Base-by-base conservation (phyloP, 257 asterid genomes). In the Fraxinus americana region DNA sequence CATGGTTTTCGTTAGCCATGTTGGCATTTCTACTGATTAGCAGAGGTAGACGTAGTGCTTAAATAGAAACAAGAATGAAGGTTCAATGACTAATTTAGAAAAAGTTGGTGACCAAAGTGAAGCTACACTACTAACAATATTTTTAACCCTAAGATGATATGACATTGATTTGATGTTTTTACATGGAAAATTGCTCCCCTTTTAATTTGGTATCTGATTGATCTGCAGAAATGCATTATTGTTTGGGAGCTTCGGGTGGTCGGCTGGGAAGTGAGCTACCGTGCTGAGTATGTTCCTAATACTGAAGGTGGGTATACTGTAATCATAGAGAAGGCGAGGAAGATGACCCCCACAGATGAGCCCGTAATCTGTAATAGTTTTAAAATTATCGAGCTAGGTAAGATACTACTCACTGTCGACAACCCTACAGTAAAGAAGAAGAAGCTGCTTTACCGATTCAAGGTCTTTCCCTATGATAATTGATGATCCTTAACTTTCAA, bases 211-310 rank as follows among this genome's bases (percentile, higher is more conserved):
- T 74, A 14, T 73, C 66, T 13, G 16, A 35, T 43, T 59, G 23
- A 36, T 70, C 5, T 82, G 81, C 90, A 94, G 98, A 90, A 82
- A 85, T 92, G 98, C 83, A 77, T 78, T 43, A 86, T 94, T 11
- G 87, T 90, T 21, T 94, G 98, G 98, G 98, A 94, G 93, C 87
- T 92, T 39, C 89, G 98, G 21, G 98, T 92, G 1, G 91, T 94
- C 41, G 97, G 98, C 39, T 92, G 98, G 98, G 98, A 91, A 72
- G 98, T 91, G 83, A 92, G 88, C 83, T 94, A 92, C 83, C 83
- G 97, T 41, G 93, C 98, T 0, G 98, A 94, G 75, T 92, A 63
- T 14, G 90, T 91, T 45, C 98, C 98, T 21, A 87, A 86, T 12
- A 73, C 82, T 5, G 86, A 82, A 17, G 83, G 86, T 35, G 87